Base-by-base conservation (phyloP, 2,329 filamentous ascomycete genomes). In the Colletotrichum paranaense region DNA sequence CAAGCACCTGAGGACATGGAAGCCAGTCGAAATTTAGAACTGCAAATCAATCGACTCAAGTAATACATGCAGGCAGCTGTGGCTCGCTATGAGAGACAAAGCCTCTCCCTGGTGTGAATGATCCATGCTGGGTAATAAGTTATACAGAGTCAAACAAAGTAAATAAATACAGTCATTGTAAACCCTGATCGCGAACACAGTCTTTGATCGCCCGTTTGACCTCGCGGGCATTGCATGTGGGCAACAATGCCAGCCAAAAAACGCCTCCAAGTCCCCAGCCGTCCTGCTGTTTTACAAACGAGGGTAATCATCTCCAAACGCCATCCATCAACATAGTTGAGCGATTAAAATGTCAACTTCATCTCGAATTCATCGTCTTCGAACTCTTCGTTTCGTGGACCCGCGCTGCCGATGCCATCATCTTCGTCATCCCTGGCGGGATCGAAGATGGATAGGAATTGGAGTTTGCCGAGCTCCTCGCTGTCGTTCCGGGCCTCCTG, bases 381-480 rank as follows among this genome's bases (percentile, higher is more conserved):
- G 4, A 88, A 83, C 4, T 86, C 86, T 16, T 83, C 79, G 14
- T 67, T 55, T 22, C 53, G 28, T 9, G 62, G 72, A 22, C 52
- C 68, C 8, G 82, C 72, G 5, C 77, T 79, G 9, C 79, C 82
- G 12, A 82, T 78, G 14, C 77, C 80, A 5, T 85, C 82, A 16
- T 84, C 81, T n/a, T 86, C 84, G 7, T 87, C 85, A 7, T 87
- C 86, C 4, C 86, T 85, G n/a, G 82, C 78, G 4, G 80, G 80
- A 28, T 91, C 87, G 77, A 92, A 92, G 26, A 92, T 89, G 16
- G 86, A 87, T 57, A 91, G 81, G 76, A 92, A 91, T 3, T 86
- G 84, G 0, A 89, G 88, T 28, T 83, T 85, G 58, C 82, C 75
- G 76, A 80, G 80, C 63, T 79, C 80, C 66, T 84, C 80, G 38